Percentiles rank a stretch among this genome's conserved stretches.
Conservation (phyloP, 768 basidiomycete genomes). For the Mycena maculata region DNA sequence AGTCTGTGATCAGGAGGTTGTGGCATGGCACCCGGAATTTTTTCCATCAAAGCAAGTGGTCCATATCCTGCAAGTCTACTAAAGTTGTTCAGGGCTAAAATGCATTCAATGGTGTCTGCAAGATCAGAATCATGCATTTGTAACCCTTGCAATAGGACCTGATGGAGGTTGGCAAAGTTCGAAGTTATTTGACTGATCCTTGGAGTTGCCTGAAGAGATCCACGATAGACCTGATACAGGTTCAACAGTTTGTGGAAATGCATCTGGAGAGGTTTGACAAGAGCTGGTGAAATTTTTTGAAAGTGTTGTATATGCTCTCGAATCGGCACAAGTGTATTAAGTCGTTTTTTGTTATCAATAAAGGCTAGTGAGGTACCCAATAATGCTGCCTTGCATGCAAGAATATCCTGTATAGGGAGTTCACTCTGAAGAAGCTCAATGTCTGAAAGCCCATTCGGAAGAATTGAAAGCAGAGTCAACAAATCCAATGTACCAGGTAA, state of each 20-base stretch:
- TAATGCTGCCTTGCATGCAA: neutral
- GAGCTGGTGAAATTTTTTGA: neutral
- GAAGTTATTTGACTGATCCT: no score
- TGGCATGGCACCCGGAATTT: neutral
- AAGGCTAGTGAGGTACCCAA: constrained; percentile 41
- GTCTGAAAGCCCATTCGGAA: neutral
- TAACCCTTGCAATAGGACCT: neutral
- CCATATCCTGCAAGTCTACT: neutral
- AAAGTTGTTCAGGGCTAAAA: neutral
- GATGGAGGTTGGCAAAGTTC: neutral
- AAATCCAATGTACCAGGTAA: neutral
- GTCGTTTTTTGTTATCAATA: constrained; percentile 42
- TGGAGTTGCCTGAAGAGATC: neutral
- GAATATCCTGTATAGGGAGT: neutral
- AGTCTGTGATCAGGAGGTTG: neutral
- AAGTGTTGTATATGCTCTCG: neutral
- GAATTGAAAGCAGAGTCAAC: neutral
- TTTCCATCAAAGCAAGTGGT: neutral
- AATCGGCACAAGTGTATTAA: no score
- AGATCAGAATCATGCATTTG: neutral
- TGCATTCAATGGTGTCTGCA: neutral
- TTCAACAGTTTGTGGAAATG: neutral
- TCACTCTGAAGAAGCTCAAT: neutral
- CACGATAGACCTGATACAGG: neutral
- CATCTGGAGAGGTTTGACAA: neutral